A percentile compares a stretch with the other conserved stretches of the same genome.
Conservation (phyloP, 2,329 filamentous ascomycete species). For the Sordariomycetes sp. region DNA sequence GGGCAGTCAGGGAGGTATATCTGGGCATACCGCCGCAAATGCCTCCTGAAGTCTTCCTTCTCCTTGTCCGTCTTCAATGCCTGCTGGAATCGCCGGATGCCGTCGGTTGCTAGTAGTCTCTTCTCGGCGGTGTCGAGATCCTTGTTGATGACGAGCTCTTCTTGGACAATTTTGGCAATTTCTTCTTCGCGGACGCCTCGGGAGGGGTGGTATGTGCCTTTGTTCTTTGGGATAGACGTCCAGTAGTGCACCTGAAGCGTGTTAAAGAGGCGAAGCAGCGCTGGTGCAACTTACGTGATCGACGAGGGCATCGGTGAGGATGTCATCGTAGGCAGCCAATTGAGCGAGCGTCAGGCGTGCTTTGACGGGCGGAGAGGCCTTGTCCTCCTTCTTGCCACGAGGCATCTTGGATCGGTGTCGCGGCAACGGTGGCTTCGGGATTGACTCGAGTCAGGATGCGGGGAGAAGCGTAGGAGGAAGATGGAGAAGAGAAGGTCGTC, state of each 20-base stretch:
- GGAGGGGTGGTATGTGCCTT: conserved; percentile 73
- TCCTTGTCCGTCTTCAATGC: conserved; percentile 66
- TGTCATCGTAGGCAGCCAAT: conserved; percentile 88
- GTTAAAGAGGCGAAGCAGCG: too few relatives aligned
- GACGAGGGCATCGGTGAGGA: conserved; percentile 87
- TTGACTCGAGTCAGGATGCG: too few relatives aligned
- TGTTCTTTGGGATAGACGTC: conserved; percentile 93
- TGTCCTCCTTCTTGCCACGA: neutral
- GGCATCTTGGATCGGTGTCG: too few relatives aligned
- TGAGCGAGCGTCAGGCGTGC: conserved; percentile 77
- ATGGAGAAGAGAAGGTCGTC: too few relatives aligned
- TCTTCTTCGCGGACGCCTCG: conserved; percentile 64
- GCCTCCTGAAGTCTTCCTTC: conserved; percentile 75
- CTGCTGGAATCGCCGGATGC: conserved; percentile 62
- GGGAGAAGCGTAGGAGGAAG: too few relatives aligned
- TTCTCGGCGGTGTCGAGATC: conserved; percentile 62
- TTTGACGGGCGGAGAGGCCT: conserved; percentile 8
- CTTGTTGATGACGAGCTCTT: conserved; percentile 64
- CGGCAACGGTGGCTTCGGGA: too few relatives aligned
- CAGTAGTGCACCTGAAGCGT: conserved; percentile 93
- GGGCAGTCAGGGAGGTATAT: conserved; percentile 92
- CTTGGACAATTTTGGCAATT: conserved; percentile 51
- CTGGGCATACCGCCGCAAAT: conserved; percentile 82
- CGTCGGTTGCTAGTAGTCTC: conserved; percentile 62
- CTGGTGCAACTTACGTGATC: conserved; percentile 69